These are phyloP conservation scores for Cyberlindnera japonica DNA, from an alignment of 805 yeast species.

Conservation along the genomic window DNA sequence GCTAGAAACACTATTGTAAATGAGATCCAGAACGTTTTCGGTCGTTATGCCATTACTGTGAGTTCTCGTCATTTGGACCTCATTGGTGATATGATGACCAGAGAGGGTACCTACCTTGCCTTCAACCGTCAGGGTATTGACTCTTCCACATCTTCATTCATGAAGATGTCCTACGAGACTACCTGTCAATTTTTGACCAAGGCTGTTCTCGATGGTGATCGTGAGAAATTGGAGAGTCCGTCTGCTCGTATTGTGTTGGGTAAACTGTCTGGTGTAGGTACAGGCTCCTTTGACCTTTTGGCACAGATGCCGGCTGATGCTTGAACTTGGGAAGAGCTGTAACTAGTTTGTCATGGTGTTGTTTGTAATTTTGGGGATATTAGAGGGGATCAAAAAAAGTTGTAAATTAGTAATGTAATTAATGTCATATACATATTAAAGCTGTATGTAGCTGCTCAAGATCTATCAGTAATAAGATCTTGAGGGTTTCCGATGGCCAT, in stretches of 20 bases:
- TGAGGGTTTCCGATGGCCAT: no score
- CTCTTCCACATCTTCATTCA: constrained; percentile 88
- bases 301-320: constrained; percentile 34
- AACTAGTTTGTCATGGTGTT: constrained; percentile 1
- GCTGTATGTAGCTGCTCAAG: no score
- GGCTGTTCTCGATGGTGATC: constrained; percentile 89
- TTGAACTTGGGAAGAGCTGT: constrained; percentile 7
- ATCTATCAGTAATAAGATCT: no score
- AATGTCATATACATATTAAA: neutral
- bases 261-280: constrained; percentile 85
- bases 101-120: constrained; percentile 95
- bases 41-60: constrained; percentile 92
- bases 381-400: neutral
- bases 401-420: constrained; percentile 2
- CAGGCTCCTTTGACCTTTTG: constrained; percentile 87
- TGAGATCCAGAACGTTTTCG: constrained; percentile 94
- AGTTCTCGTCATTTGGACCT: constrained; percentile 92
- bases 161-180: constrained; percentile 99
- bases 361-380: neutral
- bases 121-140: constrained; percentile 99
- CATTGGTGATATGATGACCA: constrained; percentile 98
- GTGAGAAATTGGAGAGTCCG: constrained; percentile 86
- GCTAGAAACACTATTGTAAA: constrained; percentile 96
- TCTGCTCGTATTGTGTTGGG: constrained; percentile 93
- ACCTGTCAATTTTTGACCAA: constrained; percentile 96